phyloP scores from a whole-genome alignment of 2,329 filamentous ascomycete species.

The Penicillium sp. region DNA sequence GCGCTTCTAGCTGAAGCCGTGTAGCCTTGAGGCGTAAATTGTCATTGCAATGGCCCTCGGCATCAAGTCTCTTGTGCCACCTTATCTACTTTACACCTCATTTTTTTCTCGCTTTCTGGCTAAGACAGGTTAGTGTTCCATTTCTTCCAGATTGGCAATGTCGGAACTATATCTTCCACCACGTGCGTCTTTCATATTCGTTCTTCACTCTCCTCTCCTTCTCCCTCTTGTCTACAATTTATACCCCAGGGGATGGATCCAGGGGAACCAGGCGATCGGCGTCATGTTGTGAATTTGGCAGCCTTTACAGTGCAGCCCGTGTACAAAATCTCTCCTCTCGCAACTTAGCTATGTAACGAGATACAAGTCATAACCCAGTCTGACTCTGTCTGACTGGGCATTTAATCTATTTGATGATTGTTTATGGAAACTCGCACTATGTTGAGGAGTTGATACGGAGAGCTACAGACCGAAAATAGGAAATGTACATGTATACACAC shows the following conservation, averaged over 20 bases:
- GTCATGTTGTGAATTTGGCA: slow-evolving; percentile 10
- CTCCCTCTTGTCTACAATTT: slow-evolving; percentile 20
- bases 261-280: slow-evolving; percentile 18
- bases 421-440: not conserved
- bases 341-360: slow-evolving; percentile 19
- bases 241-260: slow-evolving; percentile 26
- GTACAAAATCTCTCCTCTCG: slow-evolving; percentile 22
- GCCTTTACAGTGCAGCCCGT: slow-evolving; percentile 3
- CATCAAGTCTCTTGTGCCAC: not conserved
- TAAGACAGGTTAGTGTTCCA: not conserved
- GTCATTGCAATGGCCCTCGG: not conserved
- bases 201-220: slow-evolving; percentile 17
- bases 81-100: not conserved
- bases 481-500: no score
- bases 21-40: not conserved
- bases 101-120: not conserved
- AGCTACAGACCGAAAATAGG: no score
- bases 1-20: slow-evolving; percentile 27
- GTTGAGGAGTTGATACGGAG: no score
- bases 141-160: not conserved
- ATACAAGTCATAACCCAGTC: not conserved
- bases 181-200: not conserved
- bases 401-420: slow-evolving; percentile 1
- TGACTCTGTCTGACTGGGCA: not conserved
- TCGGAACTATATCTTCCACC: not conserved